Conservation (phyloP, 345 rosid species). For the Linum tenue region DNA sequence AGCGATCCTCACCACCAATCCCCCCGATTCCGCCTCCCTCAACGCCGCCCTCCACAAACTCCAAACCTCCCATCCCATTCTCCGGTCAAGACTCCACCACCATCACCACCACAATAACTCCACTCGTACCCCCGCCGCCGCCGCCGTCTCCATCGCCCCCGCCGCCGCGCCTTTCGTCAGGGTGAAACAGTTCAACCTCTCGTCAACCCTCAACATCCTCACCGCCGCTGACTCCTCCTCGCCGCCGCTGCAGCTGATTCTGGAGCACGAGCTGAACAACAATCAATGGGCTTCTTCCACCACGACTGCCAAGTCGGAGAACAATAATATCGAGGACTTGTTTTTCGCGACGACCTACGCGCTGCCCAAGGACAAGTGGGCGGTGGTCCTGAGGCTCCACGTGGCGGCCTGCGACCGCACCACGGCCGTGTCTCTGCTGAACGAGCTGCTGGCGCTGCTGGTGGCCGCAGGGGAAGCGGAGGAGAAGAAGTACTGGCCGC, state of each 20-base stretch:
- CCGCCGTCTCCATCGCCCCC: slow-evolving; percentile 19
- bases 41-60: slow-evolving; percentile 18
- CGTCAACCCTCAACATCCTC: slow-evolving; percentile 20
- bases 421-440: slow-evolving; percentile 6
- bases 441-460: background rate
- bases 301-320: too few relatives aligned
- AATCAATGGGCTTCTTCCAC: slow-evolving; percentile 17
- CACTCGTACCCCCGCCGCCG: slow-evolving; percentile 1
- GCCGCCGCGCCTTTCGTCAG: slow-evolving; percentile 20
- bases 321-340: background rate
- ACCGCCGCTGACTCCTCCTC: slow-evolving; percentile 4
- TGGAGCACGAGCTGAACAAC: slow-evolving; percentile 41
- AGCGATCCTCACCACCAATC: slow-evolving; percentile 19
- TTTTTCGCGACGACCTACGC: slow-evolving; percentile 7
- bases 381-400: slow-evolving; percentile 9
- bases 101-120: too few relatives aligned
- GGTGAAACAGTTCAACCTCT: slow-evolving; percentile 15
- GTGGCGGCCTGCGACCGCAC: slow-evolving; percentile 7
- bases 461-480: background rate
- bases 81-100: slow-evolving; percentile 22
- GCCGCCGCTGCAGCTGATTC: slow-evolving; percentile 28
- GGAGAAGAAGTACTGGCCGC: background rate
- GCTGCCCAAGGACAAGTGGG: background rate
- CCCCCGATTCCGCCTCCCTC: slow-evolving; percentile 6
- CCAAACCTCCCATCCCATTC: slow-evolving; percentile 28